Percentiles rank a stretch among this genome's conserved stretches.
These are phyloP conservation scores for Apophysomyces sp. DNA, from an alignment of 371 early-diverging fungal genomes.

Conservation along the genomic window DNA sequence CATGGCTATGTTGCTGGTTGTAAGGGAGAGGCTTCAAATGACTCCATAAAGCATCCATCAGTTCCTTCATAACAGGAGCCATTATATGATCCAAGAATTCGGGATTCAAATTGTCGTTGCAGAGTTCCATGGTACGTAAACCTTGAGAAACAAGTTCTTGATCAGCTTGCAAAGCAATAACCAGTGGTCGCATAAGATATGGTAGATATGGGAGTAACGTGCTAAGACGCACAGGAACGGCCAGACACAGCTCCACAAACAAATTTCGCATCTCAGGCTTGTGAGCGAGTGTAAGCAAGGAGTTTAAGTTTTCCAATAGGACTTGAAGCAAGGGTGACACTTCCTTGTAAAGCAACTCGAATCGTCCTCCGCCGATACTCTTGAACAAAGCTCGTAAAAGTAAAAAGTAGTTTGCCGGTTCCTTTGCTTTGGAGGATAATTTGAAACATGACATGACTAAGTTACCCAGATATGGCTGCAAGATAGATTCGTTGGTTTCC, in stretches of 20 bases:
- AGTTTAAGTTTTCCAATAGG: conserved; percentile 87
- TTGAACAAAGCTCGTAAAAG: conserved; percentile 92
- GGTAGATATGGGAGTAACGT: conserved; percentile 94
- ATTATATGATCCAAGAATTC: conserved; percentile 97
- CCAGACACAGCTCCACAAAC: conserved; percentile 89
- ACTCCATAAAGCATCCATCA: conserved; percentile 91
- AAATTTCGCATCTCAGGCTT: conserved; percentile 85
- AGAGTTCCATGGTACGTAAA: conserved; percentile 95
- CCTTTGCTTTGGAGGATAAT: conserved; percentile 76
- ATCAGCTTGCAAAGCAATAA: conserved; percentile 89
- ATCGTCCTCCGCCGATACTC: conserved; percentile 69
- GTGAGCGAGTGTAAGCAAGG: conserved; percentile 77
- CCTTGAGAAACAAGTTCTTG: conserved; percentile 94
- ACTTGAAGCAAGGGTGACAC: conserved; percentile 90
- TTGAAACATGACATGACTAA: conserved; percentile 91
- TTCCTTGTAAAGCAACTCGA: conserved; percentile 78
- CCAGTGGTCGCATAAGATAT: conserved; percentile 95
- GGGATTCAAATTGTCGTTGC: conserved; percentile 96
- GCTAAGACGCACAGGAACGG: conserved; percentile 96
- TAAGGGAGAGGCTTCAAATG: conserved; percentile 88
- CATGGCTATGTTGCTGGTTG: conserved; percentile 78
- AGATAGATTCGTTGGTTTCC: conserved; percentile 85
- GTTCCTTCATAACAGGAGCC: conserved; percentile 89
- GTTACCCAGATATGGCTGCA: conserved; percentile 87
- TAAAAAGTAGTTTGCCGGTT: conserved; percentile 90